Evolutionary conservation across 345 rosid species (phyloP), one percentile per base, ranked within the genome.

Genomic region (Anacardium occidentale): DNA sequence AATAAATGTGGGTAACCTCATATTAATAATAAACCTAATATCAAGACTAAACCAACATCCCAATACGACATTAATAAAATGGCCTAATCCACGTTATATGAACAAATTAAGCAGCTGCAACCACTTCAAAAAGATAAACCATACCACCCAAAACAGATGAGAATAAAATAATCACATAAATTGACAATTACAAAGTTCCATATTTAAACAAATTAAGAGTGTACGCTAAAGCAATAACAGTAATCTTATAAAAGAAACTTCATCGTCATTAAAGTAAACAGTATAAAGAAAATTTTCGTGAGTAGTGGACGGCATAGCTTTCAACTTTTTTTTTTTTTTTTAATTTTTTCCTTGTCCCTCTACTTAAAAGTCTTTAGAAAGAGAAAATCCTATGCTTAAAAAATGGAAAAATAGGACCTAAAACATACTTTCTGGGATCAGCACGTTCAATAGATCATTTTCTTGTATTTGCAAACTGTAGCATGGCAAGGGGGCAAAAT

Each of bases 401-500:
- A n/a, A 9, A 42, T 47, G 68, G 34, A 47, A 75, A 45, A 58
- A 52, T 17, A 70, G 58, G 45, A 56, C 44, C 22, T 58, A 52
- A 45, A 64, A 73, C 95, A 67, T 87, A 96, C 99, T 91, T 93
- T 78, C 91, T 86, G 50, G 87, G 81, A 47, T 96, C 99, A 54
- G 97, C 81, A 58, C 90, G 90, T 79, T 96, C 99, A 60, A 86
- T 72, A 2, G 97, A 91, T 78, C 93, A 81, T 79, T 93, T 96
- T 83, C 98, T 91, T 10, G 98, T 86, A 83, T 91, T 96, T 47
- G 98, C 94, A 72, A 96, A 96, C 66, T 91, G 97, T 74, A 96
- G 77, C 88, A 91, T 78, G 26, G 95, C 78, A 76, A 91, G 81
- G 62, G 86, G 81, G 9, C 79, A 81, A 85, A 82, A 80, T 78